phyloP scores from a whole-genome alignment of 2,329 filamentous ascomycete species.

The Chaetomium olivaceum region DNA sequence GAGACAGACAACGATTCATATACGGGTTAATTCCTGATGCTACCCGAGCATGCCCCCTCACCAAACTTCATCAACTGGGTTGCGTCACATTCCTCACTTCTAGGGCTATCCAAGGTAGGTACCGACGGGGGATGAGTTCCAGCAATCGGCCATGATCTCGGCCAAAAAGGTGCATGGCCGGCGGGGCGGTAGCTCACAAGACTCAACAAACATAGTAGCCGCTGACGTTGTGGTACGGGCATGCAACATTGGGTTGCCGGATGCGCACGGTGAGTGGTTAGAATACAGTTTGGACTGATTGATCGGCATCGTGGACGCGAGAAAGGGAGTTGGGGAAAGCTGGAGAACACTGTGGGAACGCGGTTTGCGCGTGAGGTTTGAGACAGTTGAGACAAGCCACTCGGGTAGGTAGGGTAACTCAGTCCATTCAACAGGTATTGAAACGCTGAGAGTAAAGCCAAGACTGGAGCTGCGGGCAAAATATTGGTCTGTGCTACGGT shows the following conservation, averaged over 20 bases:
- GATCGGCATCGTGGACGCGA: constrained; percentile 14
- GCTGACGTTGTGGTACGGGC: constrained; percentile 10
- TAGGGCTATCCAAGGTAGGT: background rate
- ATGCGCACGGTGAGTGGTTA: constrained; percentile 12
- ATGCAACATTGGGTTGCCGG: background rate
- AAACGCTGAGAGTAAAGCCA: background rate
- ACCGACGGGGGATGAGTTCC: background rate
- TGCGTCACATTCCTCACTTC: background rate
- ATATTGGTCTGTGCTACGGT: background rate
- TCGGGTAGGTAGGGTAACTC: background rate
- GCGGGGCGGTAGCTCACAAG: constrained; percentile 9
- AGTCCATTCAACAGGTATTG: background rate
- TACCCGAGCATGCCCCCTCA: background rate
- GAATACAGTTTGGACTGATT: background rate
- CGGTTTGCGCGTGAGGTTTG: background rate
- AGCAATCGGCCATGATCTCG: constrained; percentile 21
- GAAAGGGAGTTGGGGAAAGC: background rate
- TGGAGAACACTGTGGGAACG: background rate
- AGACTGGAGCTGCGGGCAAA: background rate
- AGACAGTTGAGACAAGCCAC: background rate
- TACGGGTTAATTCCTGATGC: background rate
- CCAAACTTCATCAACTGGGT: background rate
- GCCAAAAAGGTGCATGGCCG: constrained; percentile 16
- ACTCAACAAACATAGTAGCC: constrained; percentile 4
- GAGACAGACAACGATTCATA: background rate